Evolutionary conservation across 352 stramenopile genomes (phyloP), one percentile per base, ranked within the genome.

Genomic region (Peronospora belbahrii): DNA sequence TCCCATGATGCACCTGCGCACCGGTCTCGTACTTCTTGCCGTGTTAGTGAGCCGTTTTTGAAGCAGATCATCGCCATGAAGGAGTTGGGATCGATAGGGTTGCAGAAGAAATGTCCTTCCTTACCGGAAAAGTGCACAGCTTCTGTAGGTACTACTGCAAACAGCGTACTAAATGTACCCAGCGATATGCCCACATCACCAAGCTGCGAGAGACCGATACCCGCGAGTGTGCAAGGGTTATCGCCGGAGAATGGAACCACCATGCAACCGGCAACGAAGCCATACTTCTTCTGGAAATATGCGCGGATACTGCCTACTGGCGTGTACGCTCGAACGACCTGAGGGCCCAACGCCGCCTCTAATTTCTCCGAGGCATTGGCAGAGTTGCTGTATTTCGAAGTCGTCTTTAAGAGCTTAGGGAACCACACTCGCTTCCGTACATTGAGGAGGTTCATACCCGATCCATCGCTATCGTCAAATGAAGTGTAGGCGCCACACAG

Each of bases 41-140:
- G 74, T 9, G 74, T 74, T 23, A 95, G 64, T 1, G 78, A 67
- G 27, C 81, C 81, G 35, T 93, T 93, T 62, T 92, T 90, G 64
- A 88, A 92, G 33, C 83, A 89, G 27, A 92, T 80, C 81, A 95
- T 93, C 6, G 71, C 79, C 77, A 86, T 88, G 22, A 84, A 44
- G 2, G 62, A 75, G n/a, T 70, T 47, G 0, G 78, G 68, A 48
- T 89, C 76, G 17, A 88, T 64, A 3, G 83, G 81, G 52, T 87
- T 92, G 48, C 71, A 56, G 54, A 94, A 90, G 28, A 91, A 83
- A 45, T 95, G 83, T 0, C 81, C 81, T 70, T 92, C 77, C 18
- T 73, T 58, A 0, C 58, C 72, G 1, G 70, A 81, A 25, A 67
- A 69, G 5, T 59, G 62, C 14, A 66, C 70, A 3, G 69, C 65